phyloP scores from a whole-genome alignment of 306 rosid species.

The Medicago truncatula region MtrunA17r5.0-ANR NC_053046.1:14165501-14166000 shows the following conservation, averaged over 20 bases:
- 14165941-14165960: neutral
- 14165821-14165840: constrained; percentile 29
- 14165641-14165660: constrained; percentile 95
- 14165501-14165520: constrained; percentile 36
- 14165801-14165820: constrained; percentile 49
- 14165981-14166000: constrained; percentile 32
- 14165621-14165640: constrained; percentile 90
- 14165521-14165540: constrained; percentile 22
- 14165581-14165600: constrained; percentile 84
- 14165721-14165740: constrained; percentile 34
- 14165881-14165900: neutral
- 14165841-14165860: constrained; percentile 1
- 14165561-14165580: constrained; percentile 31
- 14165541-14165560: constrained; percentile 23
- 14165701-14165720: constrained; percentile 2
- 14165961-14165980: constrained; percentile 29
- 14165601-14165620: constrained; percentile 92
- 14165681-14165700: constrained; percentile 13
- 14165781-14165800: constrained; percentile 94
- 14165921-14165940: neutral
- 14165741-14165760: constrained; percentile 94
- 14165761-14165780: constrained; percentile 80
- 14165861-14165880: neutral
- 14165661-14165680: constrained; percentile 29
- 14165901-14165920: neutral